Conservation (phyloP, 768 basidiomycete genomes). For the Macrocybe gigantea region DNA sequence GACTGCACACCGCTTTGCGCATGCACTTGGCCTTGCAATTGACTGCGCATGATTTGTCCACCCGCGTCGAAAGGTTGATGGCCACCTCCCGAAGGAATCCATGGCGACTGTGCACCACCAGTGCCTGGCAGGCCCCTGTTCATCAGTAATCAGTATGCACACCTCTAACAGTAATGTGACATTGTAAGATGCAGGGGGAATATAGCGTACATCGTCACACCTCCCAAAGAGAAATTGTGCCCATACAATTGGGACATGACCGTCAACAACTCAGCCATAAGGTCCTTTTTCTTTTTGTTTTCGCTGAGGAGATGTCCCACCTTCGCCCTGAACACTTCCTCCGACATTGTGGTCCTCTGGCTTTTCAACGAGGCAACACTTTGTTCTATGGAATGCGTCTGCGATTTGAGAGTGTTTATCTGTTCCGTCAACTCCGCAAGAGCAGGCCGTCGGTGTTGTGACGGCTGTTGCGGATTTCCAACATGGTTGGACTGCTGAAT, state of each 20-base stretch:
- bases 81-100: slow-evolving; percentile 9
- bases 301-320: slow-evolving; percentile 18
- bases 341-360: slow-evolving; percentile 9
- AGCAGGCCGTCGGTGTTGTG: slow-evolving; percentile 8
- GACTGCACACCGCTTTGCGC: slow-evolving; percentile 10
- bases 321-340: slow-evolving; percentile 14
- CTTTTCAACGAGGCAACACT: slow-evolving; percentile 2
- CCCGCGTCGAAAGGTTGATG: slow-evolving; percentile 1
- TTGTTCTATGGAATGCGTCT: slow-evolving; percentile 7
- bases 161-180: too few relatives aligned
- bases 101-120: slow-evolving; percentile 9
- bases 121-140: not conserved
- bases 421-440: too few relatives aligned
- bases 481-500: slow-evolving; percentile 16
- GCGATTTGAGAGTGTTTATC: not conserved
- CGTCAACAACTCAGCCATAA: slow-evolving; percentile 27
- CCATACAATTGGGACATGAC: slow-evolving; percentile 19
- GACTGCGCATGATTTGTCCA: slow-evolving; percentile 3
- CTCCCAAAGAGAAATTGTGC: slow-evolving; percentile 8
- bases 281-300: slow-evolving; percentile 29
- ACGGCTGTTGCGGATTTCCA: slow-evolving; percentile 1
- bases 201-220: slow-evolving; percentile 21
- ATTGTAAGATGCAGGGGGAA: not conserved
- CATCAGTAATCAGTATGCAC: too few relatives aligned
- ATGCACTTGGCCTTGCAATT: slow-evolving; percentile 4